Evolutionary conservation across 306 rosid genomes (phyloP).

Genomic region (Dryas octopetala): DNA sequence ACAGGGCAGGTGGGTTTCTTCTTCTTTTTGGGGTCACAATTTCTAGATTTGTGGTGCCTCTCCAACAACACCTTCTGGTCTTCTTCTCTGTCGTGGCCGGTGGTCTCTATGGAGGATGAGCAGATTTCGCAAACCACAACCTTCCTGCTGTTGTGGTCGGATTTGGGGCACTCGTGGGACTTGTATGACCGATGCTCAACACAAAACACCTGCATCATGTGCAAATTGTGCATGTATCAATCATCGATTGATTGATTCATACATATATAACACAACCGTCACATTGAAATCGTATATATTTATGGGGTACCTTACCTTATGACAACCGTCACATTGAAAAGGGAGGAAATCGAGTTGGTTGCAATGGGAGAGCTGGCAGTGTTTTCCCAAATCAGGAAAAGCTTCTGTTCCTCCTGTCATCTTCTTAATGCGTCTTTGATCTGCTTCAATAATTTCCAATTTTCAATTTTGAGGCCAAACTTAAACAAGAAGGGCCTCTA

Average conservation of each 20-base stretch:
- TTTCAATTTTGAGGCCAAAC: not conserved
- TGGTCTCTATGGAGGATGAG: slow-evolving; percentile 73
- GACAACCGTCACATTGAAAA: slow-evolving; percentile 71
- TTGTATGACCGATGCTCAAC: slow-evolving; percentile 71
- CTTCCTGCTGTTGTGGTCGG: slow-evolving; percentile 73
- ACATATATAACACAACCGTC: no score
- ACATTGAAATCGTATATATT: no score
- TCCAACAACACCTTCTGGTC: slow-evolving; percentile 49
- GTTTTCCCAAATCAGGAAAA: slow-evolving; percentile 83
- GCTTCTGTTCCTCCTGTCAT: slow-evolving; percentile 94
- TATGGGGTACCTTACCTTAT: slow-evolving; percentile 44
- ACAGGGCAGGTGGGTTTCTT: slow-evolving; percentile 76
- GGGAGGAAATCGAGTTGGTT: slow-evolving; percentile 88
- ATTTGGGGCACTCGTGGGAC: slow-evolving; percentile 69
- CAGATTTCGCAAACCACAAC: slow-evolving; percentile 75
- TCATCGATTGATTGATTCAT: no score
- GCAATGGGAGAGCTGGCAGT: slow-evolving; percentile 72
- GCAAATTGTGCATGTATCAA: not conserved
- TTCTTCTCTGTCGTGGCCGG: slow-evolving; percentile 33
- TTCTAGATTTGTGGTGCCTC: slow-evolving; percentile 57
- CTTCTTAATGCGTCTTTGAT: not conserved
- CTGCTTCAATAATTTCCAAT: not conserved
- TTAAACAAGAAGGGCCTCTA: not conserved
- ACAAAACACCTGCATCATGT: slow-evolving; percentile 61
- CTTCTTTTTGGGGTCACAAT: slow-evolving; percentile 72